Conservation (phyloP, 2,329 filamentous ascomycete species). For the Beauveria sp. region DNA sequence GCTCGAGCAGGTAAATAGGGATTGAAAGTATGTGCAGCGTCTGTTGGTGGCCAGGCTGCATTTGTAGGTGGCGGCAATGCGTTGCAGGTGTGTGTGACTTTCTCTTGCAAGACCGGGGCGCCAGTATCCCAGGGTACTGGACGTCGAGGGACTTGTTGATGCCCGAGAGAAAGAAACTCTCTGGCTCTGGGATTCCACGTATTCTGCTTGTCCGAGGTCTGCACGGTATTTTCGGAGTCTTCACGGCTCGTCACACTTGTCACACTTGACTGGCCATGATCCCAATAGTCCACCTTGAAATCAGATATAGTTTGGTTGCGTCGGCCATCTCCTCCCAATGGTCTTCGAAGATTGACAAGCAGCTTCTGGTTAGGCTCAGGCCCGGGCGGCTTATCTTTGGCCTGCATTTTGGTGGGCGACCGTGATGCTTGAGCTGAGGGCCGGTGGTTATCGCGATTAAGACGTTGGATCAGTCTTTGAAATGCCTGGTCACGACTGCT, state of each 20-base stretch:
- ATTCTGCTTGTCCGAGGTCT: slow-evolving; percentile 5
- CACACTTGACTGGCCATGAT: background rate
- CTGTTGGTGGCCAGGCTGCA: background rate
- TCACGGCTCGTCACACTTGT: background rate
- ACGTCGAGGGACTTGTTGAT: background rate
- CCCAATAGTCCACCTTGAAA: slow-evolving; percentile 7
- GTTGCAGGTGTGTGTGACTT: background rate
- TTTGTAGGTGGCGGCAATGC: background rate
- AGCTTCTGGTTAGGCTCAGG: background rate
- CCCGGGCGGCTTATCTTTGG: background rate
- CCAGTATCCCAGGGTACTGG: background rate
- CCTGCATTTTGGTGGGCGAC: background rate
- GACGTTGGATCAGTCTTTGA: background rate
- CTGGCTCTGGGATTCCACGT: slow-evolving; percentile 26
- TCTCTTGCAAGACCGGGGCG: background rate
- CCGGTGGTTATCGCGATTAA: background rate
- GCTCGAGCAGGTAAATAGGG: background rate
- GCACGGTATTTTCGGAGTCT: slow-evolving; percentile 1
- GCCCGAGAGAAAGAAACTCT: slow-evolving; percentile 24
- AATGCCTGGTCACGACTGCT: slow-evolving; percentile 2
- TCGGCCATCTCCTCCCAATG: background rate
- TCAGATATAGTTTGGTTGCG: slow-evolving; percentile 8
- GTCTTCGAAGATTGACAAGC: background rate
- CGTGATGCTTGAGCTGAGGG: background rate
- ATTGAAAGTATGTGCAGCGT: background rate